Base-by-base conservation (phyloP, 495 filamentous ascomycete species). In the Physcia stellaris region DNA sequence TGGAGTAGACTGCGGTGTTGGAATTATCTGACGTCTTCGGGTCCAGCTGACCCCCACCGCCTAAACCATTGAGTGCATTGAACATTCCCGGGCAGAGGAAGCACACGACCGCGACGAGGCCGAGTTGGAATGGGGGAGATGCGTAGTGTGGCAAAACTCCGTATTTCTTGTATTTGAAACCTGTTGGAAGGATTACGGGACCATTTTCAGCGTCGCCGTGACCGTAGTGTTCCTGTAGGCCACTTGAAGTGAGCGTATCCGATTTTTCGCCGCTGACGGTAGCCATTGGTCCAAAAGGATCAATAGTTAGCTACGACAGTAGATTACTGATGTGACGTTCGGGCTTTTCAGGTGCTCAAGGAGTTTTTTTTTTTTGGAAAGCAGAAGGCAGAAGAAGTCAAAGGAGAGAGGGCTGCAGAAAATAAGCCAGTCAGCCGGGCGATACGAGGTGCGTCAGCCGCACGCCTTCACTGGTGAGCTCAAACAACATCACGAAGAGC, bases 71-170 rank as follows among this genome's bases (percentile, higher is more conserved):
- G 24, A 18, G 83, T 16, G 83, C 83, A 11, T 88, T 93, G 67
- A 75, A 88, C 64, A 79, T 83, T 54, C 83, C 84, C 4, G 85
- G 85, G 52, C 85, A 92, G 42, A 93, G 62, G 68, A 93, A 93
- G 59, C 85, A 93, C 38, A 90, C 83, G 46, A 87, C 70, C 15
- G 83, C 73, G 30, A 87, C 79, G 60, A 92, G 63, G 21, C 81
- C 42, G 28, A 88, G 63, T 57, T 88, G 83, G 24, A 71, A 56
- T 47, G 77, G 72, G 3, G 83, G 83, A 19, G 80, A 85, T 35
- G 83, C 82, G 61, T 78, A 86, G 67, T 73, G 86, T 4, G 73
- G 70, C 4, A 79, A 39, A 35, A 83, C 35, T 32, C 58, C 70
- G 32, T 77, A 40, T 27, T 70, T 57, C 47, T 66, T 70, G 64